A percentile compares a stretch with the other conserved stretches of the same genome.
Evolutionary conservation across 345 rosid species (phyloP).

Genomic region (Dipteronia sinensis): DNA sequence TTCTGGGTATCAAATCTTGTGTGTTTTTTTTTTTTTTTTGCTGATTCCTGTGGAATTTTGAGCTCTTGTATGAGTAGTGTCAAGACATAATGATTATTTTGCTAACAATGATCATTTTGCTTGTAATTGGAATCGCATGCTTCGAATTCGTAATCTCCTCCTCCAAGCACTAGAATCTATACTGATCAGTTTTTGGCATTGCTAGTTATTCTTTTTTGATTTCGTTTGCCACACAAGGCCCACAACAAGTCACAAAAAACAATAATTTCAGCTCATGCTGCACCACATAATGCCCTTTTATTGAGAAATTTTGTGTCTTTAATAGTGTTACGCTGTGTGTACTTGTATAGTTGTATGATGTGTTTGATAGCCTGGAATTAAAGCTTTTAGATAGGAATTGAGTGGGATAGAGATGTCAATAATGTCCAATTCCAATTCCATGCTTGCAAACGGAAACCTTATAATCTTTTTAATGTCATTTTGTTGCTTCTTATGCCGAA

Average conservation of each 20-base stretch:
- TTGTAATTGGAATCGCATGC: neutral
- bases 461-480: neutral
- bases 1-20: too few relatives aligned
- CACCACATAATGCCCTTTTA: neutral
- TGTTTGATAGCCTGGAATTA: neutral
- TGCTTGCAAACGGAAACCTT: neutral
- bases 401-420: slow-evolving; percentile 11
- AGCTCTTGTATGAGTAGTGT: too few relatives aligned
- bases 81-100: neutral
- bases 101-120: neutral
- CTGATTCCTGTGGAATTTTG: neutral
- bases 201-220: neutral
- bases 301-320: neutral
- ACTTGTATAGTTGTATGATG: neutral
- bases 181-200: neutral
- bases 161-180: neutral
- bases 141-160: neutral
- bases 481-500: neutral
- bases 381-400: neutral
- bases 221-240: neutral
- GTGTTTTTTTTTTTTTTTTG: neutral
- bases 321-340: neutral
- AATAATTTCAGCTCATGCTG: neutral
- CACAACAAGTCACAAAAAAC: too few relatives aligned
- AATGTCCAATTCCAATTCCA: neutral